Evolutionary conservation across 805 yeast genomes (phyloP), one percentile per base, ranked within the genome.

Genomic region (Wickerhamomyces pijperi): DNA sequence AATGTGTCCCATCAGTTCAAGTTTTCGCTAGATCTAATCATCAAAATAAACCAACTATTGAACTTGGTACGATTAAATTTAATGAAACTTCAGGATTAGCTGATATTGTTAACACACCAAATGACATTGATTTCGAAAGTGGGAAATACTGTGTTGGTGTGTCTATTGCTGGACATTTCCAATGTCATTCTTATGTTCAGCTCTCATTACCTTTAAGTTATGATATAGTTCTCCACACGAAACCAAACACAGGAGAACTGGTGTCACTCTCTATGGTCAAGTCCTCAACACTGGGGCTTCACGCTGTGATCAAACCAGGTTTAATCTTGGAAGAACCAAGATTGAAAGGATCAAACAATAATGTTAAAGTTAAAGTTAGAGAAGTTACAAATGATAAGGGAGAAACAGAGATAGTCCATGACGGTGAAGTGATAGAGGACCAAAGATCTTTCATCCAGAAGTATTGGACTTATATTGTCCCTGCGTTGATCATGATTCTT

Each of bases 391-490:
- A 38, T 23, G 40, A 32, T 14, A 38, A 20, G 18, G 28, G 29
- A 4, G 29, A 8, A 12, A 13, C 13, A 9, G 29, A 25, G 13
- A 13, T 13, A 4, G 13, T 25, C 29, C 29, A 8, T 11, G 29
- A 25, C 14, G 14, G 13, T 11, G n/a, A 25, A 4, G 29, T 7
- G 29, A 8, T 21, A 21, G 40, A 47, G 45, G 31, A 34, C 2
- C 59, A 59, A 25, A 56, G 61, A 38, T 67, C 78, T 5, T 76
- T 74, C 56, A 58, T 76, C 15, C 81, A 76, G 51, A 69, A 70
- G 53, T 70, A 77, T 56, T 77, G 82, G 82, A 63, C 73, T 66
- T 75, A 71, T 53, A 59, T 77, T 19, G 73, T 73, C 7, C 74
- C 77, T 2, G 72, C 73, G 13, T 44, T 71, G 18, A 36, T 74